Percentiles rank a stretch among this genome's conserved stretches.
Evolutionary conservation across 495 filamentous ascomycete genomes (phyloP).

Genomic region (Podospora conica): DNA sequence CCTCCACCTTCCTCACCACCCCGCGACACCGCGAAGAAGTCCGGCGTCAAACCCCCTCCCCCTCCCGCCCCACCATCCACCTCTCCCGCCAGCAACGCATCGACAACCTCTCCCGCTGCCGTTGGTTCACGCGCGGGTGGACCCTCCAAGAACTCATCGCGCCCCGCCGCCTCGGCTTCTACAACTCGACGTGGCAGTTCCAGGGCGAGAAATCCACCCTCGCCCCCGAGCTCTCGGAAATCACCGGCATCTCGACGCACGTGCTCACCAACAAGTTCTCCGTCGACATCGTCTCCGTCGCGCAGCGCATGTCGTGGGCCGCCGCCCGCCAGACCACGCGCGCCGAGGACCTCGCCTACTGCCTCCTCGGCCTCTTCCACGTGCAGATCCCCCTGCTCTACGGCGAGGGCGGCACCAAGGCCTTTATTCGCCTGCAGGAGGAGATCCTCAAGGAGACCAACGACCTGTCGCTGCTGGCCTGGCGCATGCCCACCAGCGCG

Average conservation of each 20-base stretch:
- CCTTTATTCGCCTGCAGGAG: constrained; percentile 19
- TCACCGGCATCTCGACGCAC: constrained; percentile 11
- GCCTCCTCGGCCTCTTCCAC: constrained; percentile 26
- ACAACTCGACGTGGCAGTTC: constrained; percentile 24
- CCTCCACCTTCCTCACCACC: not conserved
- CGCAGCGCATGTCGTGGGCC: constrained; percentile 24
- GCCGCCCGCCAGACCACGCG: constrained; percentile 14
- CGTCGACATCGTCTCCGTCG: constrained; percentile 9
- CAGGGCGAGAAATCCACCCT: constrained; percentile 13
- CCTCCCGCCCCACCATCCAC: not conserved
- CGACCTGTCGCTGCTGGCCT: constrained; percentile 16
- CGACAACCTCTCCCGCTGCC: constrained; percentile 10
- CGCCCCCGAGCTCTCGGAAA: constrained; percentile 1
- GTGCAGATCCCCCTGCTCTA: constrained; percentile 19
- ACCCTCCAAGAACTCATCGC: constrained; percentile 40
- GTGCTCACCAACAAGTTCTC: constrained; percentile 11
- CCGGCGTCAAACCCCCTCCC: not conserved
- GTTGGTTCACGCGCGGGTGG: constrained; percentile 36
- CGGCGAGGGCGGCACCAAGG: constrained; percentile 15
- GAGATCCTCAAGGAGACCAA: constrained; percentile 17
- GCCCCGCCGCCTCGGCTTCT: constrained; percentile 26
- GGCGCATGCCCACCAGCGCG: not conserved
- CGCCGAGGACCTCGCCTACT: constrained; percentile 24
- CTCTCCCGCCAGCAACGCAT: not conserved
- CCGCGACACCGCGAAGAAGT: not conserved